Conservation (phyloP, 2,329 filamentous ascomycete species). For the Bisporella sp. region DNA sequence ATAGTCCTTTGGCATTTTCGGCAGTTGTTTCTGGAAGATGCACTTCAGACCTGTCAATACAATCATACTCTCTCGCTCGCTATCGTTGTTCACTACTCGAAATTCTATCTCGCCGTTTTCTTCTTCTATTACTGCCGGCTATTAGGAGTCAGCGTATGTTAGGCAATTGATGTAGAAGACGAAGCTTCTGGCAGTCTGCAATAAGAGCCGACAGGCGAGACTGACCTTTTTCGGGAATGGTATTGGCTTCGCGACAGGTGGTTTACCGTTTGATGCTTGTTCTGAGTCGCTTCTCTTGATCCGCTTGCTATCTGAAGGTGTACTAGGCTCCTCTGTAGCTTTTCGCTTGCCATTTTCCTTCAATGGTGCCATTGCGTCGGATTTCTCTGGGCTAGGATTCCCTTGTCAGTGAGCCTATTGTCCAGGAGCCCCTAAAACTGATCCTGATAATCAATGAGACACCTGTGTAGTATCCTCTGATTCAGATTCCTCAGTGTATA, state of each 20-base stretch:
- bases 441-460: no score
- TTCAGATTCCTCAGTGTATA: no score
- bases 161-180: slow-evolving; percentile 19
- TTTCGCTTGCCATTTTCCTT: slow-evolving; percentile 54
- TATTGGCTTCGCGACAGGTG: slow-evolving; percentile 55
- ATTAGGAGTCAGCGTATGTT: not conserved
- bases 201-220: not conserved
- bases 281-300: slow-evolving; percentile 44
- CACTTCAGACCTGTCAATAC: slow-evolving; percentile 94
- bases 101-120: slow-evolving; percentile 93
- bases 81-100: slow-evolving; percentile 95
- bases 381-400: no score
- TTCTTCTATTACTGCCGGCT: slow-evolving; percentile 90
- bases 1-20: slow-evolving; percentile 99
- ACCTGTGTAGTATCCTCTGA: no score
- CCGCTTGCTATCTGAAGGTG: slow-evolving; percentile 57
- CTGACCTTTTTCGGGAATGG: slow-evolving; percentile 83
- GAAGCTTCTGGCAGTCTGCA: not conserved
- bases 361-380: not conserved
- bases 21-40: slow-evolving; percentile 96
- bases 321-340: slow-evolving; percentile 58
- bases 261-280: slow-evolving; percentile 41
- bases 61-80: slow-evolving; percentile 78
- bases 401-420: no score
- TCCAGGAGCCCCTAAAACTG: no score